These are phyloP conservation scores for Nymphaea thermarum DNA, from an alignment of 164 flowering plant species.

Conservation along the genomic window DNA sequence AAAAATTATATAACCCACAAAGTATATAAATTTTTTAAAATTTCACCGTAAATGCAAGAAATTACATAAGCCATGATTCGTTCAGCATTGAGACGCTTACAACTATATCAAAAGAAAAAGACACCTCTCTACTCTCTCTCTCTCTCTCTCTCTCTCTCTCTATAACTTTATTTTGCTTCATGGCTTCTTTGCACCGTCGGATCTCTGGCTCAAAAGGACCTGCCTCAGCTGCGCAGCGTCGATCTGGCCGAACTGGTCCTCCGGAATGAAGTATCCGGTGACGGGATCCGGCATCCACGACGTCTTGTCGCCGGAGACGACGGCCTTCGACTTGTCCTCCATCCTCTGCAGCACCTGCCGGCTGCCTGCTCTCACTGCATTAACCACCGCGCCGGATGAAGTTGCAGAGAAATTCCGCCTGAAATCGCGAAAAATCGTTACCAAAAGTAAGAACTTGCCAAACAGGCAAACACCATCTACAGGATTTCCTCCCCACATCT, in stretches of 20 bases:
- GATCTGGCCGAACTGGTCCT: not conserved
- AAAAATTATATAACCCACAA: not conserved
- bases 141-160: too few relatives aligned
- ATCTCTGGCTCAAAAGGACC: not conserved
- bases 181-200: not conserved
- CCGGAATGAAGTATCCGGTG: constrained; percentile 2
- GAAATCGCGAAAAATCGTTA: not conserved
- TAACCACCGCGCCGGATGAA: not conserved
- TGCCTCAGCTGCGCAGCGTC: constrained; percentile 1
- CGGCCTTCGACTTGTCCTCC: not conserved
- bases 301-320: not conserved
- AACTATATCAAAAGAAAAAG: not conserved
- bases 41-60: not conserved
- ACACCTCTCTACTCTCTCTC: not conserved
- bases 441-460: too few relatives aligned
- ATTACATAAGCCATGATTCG: not conserved
- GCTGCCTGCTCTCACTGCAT: not conserved
- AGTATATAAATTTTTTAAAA: too few relatives aligned
- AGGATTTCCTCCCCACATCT: too few relatives aligned
- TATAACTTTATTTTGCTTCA: not conserved
- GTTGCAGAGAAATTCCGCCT: not conserved
- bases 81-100: not conserved
- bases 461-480: too few relatives aligned
- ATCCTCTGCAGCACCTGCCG: not conserved
- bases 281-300: constrained; percentile 7